A percentile compares a stretch with the other conserved stretches of the same genome.
These are phyloP conservation scores for Arthrobotrys iridis DNA, from an alignment of 2,329 filamentous ascomycete genomes.

Conservation along the genomic window DNA sequence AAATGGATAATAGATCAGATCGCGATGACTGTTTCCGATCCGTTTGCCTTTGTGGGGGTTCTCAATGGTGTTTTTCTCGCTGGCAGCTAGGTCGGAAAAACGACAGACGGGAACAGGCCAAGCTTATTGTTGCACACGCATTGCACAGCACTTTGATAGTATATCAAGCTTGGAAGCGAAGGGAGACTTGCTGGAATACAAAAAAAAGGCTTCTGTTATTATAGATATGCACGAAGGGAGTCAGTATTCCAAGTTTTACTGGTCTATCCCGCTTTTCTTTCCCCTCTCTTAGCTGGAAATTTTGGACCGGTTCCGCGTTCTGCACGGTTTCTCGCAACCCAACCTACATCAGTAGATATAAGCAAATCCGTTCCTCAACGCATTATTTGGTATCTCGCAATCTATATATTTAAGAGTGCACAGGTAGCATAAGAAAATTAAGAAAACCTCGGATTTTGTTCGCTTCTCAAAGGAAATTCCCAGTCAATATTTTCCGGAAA, in stretches of 20 bases:
- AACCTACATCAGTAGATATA: too few species aligned
- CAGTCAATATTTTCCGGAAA: too few species aligned
- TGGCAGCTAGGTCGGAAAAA: not conserved
- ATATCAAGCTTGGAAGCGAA: not conserved
- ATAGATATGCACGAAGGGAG: not conserved
- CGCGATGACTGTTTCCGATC: conserved; percentile 4
- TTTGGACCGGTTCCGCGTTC: not conserved
- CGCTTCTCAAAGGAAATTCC: too few species aligned
- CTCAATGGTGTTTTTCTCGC: not conserved
- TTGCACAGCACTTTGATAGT: not conserved
- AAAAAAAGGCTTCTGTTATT: not conserved
- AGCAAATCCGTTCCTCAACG: too few species aligned
- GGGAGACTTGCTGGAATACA: not conserved
- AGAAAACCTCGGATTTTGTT: too few species aligned
- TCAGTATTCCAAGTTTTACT: not conserved
- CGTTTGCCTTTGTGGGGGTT: conserved; percentile 7
- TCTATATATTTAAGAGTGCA: not conserved
- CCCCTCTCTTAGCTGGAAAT: not conserved
- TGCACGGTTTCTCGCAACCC: too few species aligned
- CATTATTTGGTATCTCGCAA: not conserved
- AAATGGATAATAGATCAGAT: not conserved
- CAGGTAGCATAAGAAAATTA: too few species aligned
- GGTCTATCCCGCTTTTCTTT: not conserved
- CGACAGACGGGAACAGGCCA: not conserved
- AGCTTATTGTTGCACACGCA: conserved; percentile 8